Percentiles rank a stretch among this genome's conserved stretches.
These are phyloP conservation scores for Umbellularia californica DNA, from an alignment of 164 flowering plant genomes.

Conservation along the genomic window DNA sequence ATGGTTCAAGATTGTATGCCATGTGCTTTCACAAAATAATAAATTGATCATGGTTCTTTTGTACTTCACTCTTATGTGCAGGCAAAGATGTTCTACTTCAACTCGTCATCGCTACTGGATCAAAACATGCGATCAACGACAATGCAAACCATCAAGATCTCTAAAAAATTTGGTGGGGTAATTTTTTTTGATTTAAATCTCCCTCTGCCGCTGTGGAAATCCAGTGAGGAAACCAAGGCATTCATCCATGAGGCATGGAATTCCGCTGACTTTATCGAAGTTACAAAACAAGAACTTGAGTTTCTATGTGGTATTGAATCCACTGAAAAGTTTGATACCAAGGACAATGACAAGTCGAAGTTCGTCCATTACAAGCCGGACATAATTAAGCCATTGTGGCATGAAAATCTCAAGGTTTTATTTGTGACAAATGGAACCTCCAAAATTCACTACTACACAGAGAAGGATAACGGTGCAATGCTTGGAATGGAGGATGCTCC, in stretches of 20 bases:
- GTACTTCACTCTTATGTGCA: slow-evolving; percentile 23
- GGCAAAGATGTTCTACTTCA: slow-evolving; percentile 96
- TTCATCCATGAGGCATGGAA: slow-evolving; percentile 70
- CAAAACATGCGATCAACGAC: slow-evolving; percentile 64
- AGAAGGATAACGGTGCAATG: slow-evolving; percentile 53
- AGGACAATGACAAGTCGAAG: slow-evolving; percentile 53
- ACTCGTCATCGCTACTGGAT: slow-evolving; percentile 74
- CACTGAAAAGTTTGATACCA: slow-evolving; percentile 65
- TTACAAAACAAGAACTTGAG: slow-evolving; percentile 94
- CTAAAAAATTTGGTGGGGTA: slow-evolving; percentile 61
- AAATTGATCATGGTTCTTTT: neutral
- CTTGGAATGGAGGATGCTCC: slow-evolving; percentile 81
- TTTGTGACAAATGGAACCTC: slow-evolving; percentile 98
- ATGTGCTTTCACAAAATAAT: neutral
- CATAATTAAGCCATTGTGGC: slow-evolving; percentile 68
- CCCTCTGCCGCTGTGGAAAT: slow-evolving; percentile 85
- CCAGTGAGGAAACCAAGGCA: slow-evolving; percentile 64
- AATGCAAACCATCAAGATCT: slow-evolving; percentile 56
- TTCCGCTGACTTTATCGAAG: slow-evolving; percentile 76
- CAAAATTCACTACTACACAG: slow-evolving; percentile 84
- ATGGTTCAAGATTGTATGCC: neutral
- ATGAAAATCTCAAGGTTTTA: slow-evolving; percentile 76
- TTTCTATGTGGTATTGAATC: slow-evolving; percentile 80
- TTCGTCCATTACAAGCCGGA: slow-evolving; percentile 70
- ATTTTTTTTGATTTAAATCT: slow-evolving; percentile 87